Conservation (phyloP, 2,329 filamentous ascomycete genomes). For the Ophiocordyceps unilateralis region DNA sequence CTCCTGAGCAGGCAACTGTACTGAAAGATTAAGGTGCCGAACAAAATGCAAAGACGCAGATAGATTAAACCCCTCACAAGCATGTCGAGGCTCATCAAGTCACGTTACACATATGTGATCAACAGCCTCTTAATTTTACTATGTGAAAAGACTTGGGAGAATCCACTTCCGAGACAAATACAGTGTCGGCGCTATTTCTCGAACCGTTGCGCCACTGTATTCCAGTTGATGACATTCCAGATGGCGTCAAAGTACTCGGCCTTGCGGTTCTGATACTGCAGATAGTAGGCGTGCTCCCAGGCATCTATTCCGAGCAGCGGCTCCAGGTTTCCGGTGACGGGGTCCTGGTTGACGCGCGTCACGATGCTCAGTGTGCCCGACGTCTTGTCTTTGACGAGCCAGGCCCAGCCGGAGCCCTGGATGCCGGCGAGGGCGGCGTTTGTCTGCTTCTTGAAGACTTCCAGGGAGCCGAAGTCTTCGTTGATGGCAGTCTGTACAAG, state of each 20-base stretch:
- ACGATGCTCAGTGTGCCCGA: constrained; percentile 45
- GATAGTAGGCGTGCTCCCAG: constrained; percentile 92
- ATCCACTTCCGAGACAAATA: background rate
- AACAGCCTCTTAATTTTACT: no score
- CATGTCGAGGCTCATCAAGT: no score
- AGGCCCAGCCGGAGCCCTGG: constrained; percentile 81
- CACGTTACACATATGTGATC: no score
- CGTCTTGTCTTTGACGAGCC: constrained; percentile 59
- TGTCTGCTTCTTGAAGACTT: constrained; percentile 48
- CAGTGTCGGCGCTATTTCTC: constrained; percentile 19
- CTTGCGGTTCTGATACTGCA: constrained; percentile 95
- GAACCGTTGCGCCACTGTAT: constrained; percentile 67
- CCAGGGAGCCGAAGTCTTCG: constrained; percentile 49
- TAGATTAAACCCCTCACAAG: no score
- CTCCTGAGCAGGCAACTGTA: no score
- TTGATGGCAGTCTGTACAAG: constrained; percentile 35
- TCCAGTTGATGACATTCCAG: constrained; percentile 96
- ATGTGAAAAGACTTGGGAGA: background rate
- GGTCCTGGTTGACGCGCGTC: constrained; percentile 75
- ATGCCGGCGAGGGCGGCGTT: constrained; percentile 53
- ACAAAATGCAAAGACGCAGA: no score
- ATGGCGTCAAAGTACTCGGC: constrained; percentile 87
- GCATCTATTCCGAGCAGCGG: constrained; percentile 82
- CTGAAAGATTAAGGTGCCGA: no score
- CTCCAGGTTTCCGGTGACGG: constrained; percentile 65